Base-by-base conservation (phyloP, 2,329 filamentous ascomycete genomes). In the Stromatinia cepivora region DNA sequence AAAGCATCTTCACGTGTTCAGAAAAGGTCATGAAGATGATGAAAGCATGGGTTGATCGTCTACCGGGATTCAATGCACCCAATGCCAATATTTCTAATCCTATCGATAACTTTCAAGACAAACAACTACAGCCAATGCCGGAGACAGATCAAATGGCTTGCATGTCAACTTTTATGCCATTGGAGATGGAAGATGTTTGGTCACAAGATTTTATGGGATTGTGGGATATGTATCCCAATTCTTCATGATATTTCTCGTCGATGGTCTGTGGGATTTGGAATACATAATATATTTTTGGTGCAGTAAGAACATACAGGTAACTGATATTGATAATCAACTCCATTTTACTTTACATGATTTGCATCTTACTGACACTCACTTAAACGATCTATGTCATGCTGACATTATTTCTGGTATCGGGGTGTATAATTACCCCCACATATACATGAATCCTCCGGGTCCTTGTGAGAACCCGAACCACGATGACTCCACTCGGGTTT, bases 171-270 rank as follows among this genome's bases (percentile, higher is more conserved):
- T 65, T 67, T 17, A 46, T 67, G 42, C 50, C 52, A 25, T 39
- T 57, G 28, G 65, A 67, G 28, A 67, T 48, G 50, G 54, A 48
- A 34, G 65, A 59, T 25, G 7, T 46, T 39, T 67, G 65, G 54
- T 59, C 52, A 15, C 65, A 67, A 25, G 62, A 65, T 42, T 65
- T 56, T n/a, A 54, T 65, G 65, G 54, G 65, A 56, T 15, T 39
- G 5, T 69, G 50, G 46, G 50, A 46, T 57, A 53, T 54, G 25
- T 72, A 63, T 63, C 31, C 61, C 31, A 63, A 63, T 15, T 20
- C 61, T 52, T 39, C 9, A 52, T 63, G 61, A 39, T 13, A 11
- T 36, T 25, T 28, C 1, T 11, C 15, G 28, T 22, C 22, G 25
- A 28, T 50, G 8, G 17, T 62, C 22, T 45, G 7, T 28, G 20